Evolutionary conservation across 345 rosid genomes (phyloP).

Genomic region (Geranium brycei): DNA sequence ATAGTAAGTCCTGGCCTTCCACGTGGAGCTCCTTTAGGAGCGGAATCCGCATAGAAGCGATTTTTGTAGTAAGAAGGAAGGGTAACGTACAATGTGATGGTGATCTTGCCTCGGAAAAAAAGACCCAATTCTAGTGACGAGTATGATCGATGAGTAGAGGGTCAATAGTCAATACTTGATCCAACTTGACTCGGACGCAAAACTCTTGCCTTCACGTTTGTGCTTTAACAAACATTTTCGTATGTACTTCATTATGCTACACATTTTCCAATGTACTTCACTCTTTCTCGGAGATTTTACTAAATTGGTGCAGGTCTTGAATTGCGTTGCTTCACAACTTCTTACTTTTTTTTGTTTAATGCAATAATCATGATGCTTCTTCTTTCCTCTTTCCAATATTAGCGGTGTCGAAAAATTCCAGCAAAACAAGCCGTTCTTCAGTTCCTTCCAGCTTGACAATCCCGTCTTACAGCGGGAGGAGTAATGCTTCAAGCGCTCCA

Average conservation of each 20-base stretch:
- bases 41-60: not conserved
- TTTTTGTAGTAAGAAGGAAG: not conserved
- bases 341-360: slow-evolving; percentile 4
- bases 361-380: not conserved
- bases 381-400: slow-evolving; percentile 17
- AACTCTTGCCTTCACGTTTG: not conserved
- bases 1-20: not conserved
- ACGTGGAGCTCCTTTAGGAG: too few species aligned
- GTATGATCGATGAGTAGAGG: not conserved
- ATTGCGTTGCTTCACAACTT: not conserved
- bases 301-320: not conserved
- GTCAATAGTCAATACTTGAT: too few species aligned
- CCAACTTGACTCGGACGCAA: not conserved
- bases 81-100: not conserved
- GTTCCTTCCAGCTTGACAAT: slow-evolving; percentile 50
- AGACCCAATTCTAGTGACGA: not conserved
- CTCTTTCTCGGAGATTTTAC: not conserved
- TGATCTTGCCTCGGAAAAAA: not conserved
- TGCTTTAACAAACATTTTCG: not conserved
- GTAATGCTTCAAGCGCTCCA: slow-evolving; percentile 44
- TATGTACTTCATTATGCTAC: not conserved
- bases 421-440: slow-evolving; percentile 63
- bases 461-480: slow-evolving; percentile 42
- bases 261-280: not conserved
- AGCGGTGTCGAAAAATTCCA: slow-evolving; percentile 48